These are phyloP conservation scores for Hanseniaspora clermontiae DNA, from an alignment of 805 yeast genomes.

Conservation along the genomic window DNA sequence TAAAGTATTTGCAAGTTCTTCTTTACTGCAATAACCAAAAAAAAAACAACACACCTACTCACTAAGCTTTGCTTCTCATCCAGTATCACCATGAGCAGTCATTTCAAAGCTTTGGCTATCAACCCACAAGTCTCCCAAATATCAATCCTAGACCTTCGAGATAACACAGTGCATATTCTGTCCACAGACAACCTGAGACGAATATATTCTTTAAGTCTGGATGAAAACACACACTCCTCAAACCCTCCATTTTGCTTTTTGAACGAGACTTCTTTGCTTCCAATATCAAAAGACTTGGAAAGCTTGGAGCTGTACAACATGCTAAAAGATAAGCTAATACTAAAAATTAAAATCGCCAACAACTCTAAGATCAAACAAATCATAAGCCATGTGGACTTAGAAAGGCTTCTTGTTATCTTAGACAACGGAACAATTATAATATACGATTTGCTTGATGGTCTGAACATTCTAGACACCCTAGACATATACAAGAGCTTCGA, in stretches of 20 bases:
- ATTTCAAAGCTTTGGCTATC: constrained; percentile 1
- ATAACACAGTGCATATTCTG: not conserved
- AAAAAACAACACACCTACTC: no score
- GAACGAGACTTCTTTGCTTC: constrained; percentile 10
- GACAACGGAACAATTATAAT: constrained; percentile 6
- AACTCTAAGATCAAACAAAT: not conserved
- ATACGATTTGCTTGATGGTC: constrained; percentile 10
- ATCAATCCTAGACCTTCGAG: not conserved
- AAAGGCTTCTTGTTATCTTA: constrained; percentile 2
- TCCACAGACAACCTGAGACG: constrained; percentile 9
- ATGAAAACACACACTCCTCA: not conserved
- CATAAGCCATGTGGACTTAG: constrained; percentile 3
- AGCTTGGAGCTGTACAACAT: constrained; percentile 9
- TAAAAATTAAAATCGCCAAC: constrained; percentile 5
- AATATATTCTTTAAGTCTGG: not conserved
- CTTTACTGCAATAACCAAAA: no score
- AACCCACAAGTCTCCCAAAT: constrained; percentile 10
- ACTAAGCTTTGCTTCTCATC: not conserved
- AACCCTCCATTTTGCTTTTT: constrained; percentile 1
- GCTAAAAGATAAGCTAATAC: constrained; percentile 9
- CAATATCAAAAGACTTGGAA: not conserved
- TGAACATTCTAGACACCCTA: constrained; percentile 3
- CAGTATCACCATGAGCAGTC: not conserved
- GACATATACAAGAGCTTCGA: constrained; percentile 12
- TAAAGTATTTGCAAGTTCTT: not conserved